Percentiles rank a stretch among this genome's conserved stretches.
Evolutionary conservation across 2,329 filamentous ascomycete species (phyloP).

Genomic region (Curvularia sp.): DNA sequence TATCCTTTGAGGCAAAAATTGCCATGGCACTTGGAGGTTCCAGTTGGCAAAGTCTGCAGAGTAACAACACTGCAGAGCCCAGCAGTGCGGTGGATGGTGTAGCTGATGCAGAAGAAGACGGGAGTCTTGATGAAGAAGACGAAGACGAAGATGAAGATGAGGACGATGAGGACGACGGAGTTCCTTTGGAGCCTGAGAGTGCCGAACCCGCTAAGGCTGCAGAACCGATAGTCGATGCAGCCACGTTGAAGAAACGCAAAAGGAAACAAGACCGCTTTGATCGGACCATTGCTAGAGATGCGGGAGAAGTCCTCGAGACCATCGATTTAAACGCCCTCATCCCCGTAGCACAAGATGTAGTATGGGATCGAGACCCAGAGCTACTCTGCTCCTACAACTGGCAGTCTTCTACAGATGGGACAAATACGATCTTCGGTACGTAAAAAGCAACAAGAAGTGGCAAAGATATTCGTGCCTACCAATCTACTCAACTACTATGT

Average conservation of each 20-base stretch:
- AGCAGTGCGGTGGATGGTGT: background rate
- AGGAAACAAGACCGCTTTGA: slow-evolving; percentile 27
- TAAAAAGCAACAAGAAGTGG: background rate
- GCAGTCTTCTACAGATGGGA: slow-evolving; percentile 27
- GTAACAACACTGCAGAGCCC: background rate
- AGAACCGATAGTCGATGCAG: slow-evolving; percentile 4
- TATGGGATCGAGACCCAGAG: slow-evolving; percentile 38
- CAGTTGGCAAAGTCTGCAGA: slow-evolving; percentile 24
- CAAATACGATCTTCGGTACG: slow-evolving; percentile 37
- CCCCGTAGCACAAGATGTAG: slow-evolving; percentile 21
- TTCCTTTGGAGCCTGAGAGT: background rate
- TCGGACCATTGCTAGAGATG: slow-evolving; percentile 19
- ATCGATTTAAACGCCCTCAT: slow-evolving; percentile 21
- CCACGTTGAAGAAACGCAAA: slow-evolving; percentile 22
- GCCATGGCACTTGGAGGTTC: slow-evolving; percentile 21
- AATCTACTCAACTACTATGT: background rate
- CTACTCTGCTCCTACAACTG: slow-evolving; percentile 42
- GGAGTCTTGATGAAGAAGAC: background rate
- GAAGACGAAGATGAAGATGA: background rate
- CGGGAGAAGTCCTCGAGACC: slow-evolving; percentile 27
- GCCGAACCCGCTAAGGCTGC: background rate
- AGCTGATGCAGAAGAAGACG: background rate
- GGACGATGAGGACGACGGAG: background rate
- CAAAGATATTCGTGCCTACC: background rate
- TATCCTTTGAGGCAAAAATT: slow-evolving; percentile 26